Evolutionary conservation across 805 yeast genomes (phyloP).

Genomic region (Hanseniaspora valbyensis): DNA sequence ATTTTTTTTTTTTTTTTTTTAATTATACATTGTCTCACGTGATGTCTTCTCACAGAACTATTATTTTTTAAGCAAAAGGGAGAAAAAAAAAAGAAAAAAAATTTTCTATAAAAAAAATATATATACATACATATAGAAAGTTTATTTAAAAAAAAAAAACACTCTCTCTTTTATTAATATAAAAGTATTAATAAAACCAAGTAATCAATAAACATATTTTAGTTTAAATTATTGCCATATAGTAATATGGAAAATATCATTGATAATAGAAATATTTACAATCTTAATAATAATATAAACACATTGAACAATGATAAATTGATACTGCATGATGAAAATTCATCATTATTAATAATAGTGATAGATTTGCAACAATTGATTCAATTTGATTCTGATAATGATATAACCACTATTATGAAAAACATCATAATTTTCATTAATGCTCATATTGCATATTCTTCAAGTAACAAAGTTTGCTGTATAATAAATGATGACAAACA

Average conservation of each 20-base stretch:
- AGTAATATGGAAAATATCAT: slow-evolving; percentile 11
- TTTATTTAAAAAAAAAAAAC: no score
- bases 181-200: not conserved
- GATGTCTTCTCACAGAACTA: no score
- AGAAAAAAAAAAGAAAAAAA: no score
- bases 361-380: slow-evolving; percentile 10
- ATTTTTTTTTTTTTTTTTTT: no score
- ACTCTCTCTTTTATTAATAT: no score
- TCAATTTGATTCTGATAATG: slow-evolving; percentile 1
- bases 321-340: slow-evolving; percentile 9
- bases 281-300: slow-evolving; percentile 3
- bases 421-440: slow-evolving; percentile 55
- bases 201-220: not conserved
- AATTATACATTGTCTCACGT: no score
- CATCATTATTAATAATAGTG: slow-evolving; percentile 2
- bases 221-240: no score
- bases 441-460: slow-evolving; percentile 77
- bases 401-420: slow-evolving; percentile 5
- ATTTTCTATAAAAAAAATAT: no score
- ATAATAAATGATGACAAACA: slow-evolving; percentile 17
- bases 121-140: no score
- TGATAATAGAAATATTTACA: slow-evolving; percentile 13
- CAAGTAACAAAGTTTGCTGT: slow-evolving; percentile 55
- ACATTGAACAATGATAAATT: slow-evolving; percentile 9
- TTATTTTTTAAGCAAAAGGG: no score